Evolutionary conservation across 345 rosid species (phyloP), one percentile per base, ranked within the genome.

Genomic region (Syzygium aqueum): DNA sequence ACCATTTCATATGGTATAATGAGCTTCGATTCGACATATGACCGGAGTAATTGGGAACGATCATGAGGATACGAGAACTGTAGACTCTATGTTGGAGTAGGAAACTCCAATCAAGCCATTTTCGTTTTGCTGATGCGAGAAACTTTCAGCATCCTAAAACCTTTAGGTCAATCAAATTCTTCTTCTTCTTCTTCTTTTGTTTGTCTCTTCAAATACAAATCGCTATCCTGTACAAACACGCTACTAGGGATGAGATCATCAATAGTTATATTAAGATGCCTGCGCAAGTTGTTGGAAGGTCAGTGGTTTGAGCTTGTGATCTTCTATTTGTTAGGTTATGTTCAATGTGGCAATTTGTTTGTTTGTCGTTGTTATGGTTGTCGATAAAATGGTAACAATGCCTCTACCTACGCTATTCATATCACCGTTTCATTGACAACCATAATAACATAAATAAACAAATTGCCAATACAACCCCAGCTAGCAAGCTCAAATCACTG

Each of bases 21-120:
- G 97, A 95, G 94, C 84, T 95, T 93, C 89, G 93, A 80, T 63
- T 93, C 97, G 6, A 95, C 94, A 67, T 88, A 89, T 13, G 96
- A 95, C 86, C 90, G 97, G 73, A 91, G 57, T 25, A 49, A 84
- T n/a, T 52, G 85, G 27, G 37, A 3, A 50, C 16, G 54, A 40
- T 33, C 85, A 49, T 30, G 37, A 14, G 85, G 30, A 17, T 13
- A 83, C 28, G 22, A 50, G 78, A 16, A 43, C 46, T 43, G 46
- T 43, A 43, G 46, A 43, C 46, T 43, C 46, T 43, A 43, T 43
- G 6, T 43, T 67, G 43, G 43, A 65, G 16, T 16, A 16, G 43
- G 43, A 65, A 5, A 65, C 77, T 30, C 77, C 43, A 16, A 16
- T 33, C 13, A 73, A 23, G 49, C 13, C 49, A 33, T 4, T 19